Conservation (phyloP, 768 basidiomycete genomes). For the Porphyrellus cyaneotinctus region DNA sequence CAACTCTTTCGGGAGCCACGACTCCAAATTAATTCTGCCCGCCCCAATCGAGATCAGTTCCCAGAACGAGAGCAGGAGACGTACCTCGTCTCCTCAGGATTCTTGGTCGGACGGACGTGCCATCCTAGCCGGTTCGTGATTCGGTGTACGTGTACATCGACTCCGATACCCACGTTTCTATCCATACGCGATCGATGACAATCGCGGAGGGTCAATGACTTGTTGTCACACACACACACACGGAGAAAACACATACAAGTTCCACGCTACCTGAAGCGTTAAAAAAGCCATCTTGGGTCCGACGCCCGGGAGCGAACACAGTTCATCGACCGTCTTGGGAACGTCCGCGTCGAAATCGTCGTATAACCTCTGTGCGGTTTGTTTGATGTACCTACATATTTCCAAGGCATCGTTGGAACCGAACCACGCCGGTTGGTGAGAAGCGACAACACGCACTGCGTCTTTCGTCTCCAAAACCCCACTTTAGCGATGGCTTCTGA, state of each 20-base stretch:
- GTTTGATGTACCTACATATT: conserved; percentile 72
- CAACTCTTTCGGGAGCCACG: conserved; percentile 75
- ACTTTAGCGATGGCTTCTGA: conserved; percentile 81
- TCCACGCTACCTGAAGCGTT: conserved; percentile 79
- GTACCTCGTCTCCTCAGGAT: conserved; percentile 84
- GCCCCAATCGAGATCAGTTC: background rate
- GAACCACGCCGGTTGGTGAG: no score
- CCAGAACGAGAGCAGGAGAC: no score
- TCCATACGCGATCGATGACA: background rate
- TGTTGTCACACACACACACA: no score
- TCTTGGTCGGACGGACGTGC: conserved; percentile 83
- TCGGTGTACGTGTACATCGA: conserved; percentile 93
- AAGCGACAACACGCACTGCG: conserved; percentile 43
- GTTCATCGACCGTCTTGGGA: conserved; percentile 81
- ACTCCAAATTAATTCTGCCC: conserved; percentile 67
- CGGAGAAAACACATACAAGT: no score
- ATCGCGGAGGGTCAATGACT: background rate
- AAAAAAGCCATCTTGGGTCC: conserved; percentile 98
- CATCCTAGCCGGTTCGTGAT: conserved; percentile 92
- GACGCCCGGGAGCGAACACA: conserved; percentile 85
- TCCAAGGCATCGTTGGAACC: no score
- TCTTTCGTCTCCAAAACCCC: conserved; percentile 90
- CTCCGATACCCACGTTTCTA: conserved; percentile 88
- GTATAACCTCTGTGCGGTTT: conserved; percentile 62
- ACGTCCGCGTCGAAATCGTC: conserved; percentile 81